Evolutionary conservation across 345 rosid genomes (phyloP).

Genomic region (Lumnitzera racemosa): DNA sequence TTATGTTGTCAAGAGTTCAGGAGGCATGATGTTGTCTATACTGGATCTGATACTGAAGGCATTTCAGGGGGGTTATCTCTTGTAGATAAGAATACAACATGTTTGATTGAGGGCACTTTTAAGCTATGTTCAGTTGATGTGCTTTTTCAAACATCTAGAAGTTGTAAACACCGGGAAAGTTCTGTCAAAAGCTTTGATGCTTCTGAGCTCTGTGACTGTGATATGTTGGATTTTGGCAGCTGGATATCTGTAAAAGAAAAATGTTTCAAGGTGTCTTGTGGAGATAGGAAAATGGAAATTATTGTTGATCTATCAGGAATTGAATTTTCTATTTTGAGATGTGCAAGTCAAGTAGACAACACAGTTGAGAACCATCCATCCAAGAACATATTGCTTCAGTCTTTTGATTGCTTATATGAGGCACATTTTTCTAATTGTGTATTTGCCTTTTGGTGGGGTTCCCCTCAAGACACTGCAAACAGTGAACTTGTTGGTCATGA

Average conservation of each 20-base stretch:
- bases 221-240: constrained; percentile 37
- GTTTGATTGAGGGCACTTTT: constrained; percentile 40
- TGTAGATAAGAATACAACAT: constrained; percentile 21
- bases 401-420: constrained; percentile 54
- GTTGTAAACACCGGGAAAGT: constrained; percentile 20
- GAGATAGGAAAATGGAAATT: constrained; percentile 42
- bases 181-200: constrained; percentile 25
- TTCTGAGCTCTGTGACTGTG: constrained; percentile 18
- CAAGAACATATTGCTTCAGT: constrained; percentile 27
- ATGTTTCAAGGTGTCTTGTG: constrained; percentile 35
- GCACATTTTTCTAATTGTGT: constrained; percentile 49
- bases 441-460: constrained; percentile 37
- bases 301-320: constrained; percentile 34
- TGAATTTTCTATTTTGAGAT: constrained; percentile 43
- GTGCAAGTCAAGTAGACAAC: constrained; percentile 33
- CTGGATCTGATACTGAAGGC: constrained; percentile 25
- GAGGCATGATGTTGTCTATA: constrained; percentile 25
- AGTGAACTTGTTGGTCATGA: constrained; percentile 23
- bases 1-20: constrained; percentile 28
- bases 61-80: constrained; percentile 22
- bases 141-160: constrained; percentile 47
- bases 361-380: constrained; percentile 30
- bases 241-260: constrained; percentile 48
- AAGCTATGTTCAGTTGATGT: constrained; percentile 48
- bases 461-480: constrained; percentile 23